Conservation (phyloP, 108 stramenopile species). For the Fragilaria crotonensis region DNA sequence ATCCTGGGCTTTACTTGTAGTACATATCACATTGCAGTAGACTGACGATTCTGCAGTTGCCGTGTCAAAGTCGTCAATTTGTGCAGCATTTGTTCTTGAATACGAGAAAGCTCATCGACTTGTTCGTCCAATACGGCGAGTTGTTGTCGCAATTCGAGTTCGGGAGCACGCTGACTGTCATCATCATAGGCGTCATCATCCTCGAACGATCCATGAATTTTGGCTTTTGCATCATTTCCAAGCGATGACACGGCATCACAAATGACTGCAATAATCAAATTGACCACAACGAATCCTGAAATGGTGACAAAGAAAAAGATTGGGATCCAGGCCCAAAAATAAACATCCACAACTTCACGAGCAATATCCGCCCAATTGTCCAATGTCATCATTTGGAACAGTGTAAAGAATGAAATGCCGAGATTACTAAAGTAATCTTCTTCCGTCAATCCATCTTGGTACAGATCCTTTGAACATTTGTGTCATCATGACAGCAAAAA, state of each 20-base stretch:
- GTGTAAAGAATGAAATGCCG: slow-evolving; percentile 25
- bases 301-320: slow-evolving; percentile 31
- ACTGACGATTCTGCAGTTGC: background rate
- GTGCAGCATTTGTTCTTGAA: slow-evolving; percentile 1
- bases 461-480: slow-evolving; percentile 24
- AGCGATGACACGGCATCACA: slow-evolving; percentile 48
- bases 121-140: background rate
- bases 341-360: slow-evolving; percentile 1
- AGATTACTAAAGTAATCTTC: slow-evolving; percentile 21
- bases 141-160: background rate
- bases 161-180: background rate
- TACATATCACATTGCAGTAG: too few relatives aligned
- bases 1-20: too few relatives aligned
- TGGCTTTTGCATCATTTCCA: slow-evolving; percentile 40
- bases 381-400: slow-evolving; percentile 40
- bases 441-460: slow-evolving; percentile 12
- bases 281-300: slow-evolving; percentile 27
- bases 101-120: slow-evolving; percentile 5
- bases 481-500: slow-evolving; percentile 36
- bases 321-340: slow-evolving; percentile 24
- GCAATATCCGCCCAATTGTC: slow-evolving; percentile 17
- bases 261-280: slow-evolving; percentile 38
- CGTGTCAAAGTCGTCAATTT: background rate
- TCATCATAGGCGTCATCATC: slow-evolving; percentile 4
- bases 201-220: slow-evolving; percentile 33